These are phyloP conservation scores for Colletotrichum shisoi DNA, from an alignment of 2,329 filamentous ascomycete species.

Conservation along the genomic window DNA sequence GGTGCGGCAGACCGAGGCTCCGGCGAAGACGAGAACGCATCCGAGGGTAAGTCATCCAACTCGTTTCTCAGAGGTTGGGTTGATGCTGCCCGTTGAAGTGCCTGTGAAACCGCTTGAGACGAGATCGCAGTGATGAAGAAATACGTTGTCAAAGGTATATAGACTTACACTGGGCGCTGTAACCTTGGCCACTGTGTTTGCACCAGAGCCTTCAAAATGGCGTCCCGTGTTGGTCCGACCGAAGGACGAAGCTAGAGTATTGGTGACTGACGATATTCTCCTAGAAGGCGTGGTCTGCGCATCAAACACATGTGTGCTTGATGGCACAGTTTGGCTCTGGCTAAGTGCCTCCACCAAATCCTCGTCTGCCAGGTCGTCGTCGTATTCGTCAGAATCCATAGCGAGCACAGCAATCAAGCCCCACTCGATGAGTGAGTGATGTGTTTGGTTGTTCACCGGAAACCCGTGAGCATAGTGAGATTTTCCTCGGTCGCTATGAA, in stretches of 20 bases:
- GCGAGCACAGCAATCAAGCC: slow-evolving; percentile 1
- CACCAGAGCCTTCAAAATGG: background rate
- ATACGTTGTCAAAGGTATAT: background rate
- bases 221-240: slow-evolving; percentile 15
- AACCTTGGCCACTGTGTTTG: background rate
- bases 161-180: slow-evolving; percentile 14
- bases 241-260: slow-evolving; percentile 11
- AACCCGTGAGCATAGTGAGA: slow-evolving; percentile 11
- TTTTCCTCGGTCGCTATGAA: background rate
- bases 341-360: slow-evolving; percentile 69
- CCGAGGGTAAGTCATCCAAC: slow-evolving; percentile 65
- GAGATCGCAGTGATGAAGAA: too few species aligned
- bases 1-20: slow-evolving; percentile 43
- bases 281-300: background rate
- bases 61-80: slow-evolving; percentile 44
- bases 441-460: background rate
- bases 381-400: slow-evolving; percentile 70
- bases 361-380: slow-evolving; percentile 70
- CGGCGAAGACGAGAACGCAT: slow-evolving; percentile 73
- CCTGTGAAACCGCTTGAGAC: background rate
- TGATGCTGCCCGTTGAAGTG: background rate
- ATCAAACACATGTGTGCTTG: slow-evolving; percentile 11
- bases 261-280: background rate
- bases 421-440: background rate
- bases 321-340: slow-evolving; percentile 48